A percentile compares a stretch with the other conserved stretches of the same genome.
These are phyloP conservation scores for Aquilaria yunnanensis DNA, from an alignment of 345 rosid genomes.

Conservation along the genomic window DNA sequence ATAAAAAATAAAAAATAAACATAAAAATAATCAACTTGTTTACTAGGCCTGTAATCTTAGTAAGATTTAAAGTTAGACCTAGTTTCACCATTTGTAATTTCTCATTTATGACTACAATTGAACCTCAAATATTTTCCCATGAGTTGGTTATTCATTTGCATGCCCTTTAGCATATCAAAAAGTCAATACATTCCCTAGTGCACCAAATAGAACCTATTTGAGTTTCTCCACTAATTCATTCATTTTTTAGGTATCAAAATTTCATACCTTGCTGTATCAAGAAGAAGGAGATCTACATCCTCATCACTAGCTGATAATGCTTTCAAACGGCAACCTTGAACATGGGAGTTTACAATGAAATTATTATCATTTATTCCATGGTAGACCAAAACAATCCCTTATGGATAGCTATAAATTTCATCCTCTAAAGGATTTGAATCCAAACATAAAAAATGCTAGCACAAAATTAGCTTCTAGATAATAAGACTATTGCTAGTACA, in stretches of 20 bases:
- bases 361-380: slow-evolving; percentile 62
- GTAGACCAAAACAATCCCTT: slow-evolving; percentile 91
- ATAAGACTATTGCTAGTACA: neutral
- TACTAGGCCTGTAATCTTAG: too few species aligned
- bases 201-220: too few species aligned
- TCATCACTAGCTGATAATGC: slow-evolving; percentile 81
- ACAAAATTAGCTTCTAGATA: neutral
- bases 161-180: too few species aligned
- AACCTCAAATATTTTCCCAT: too few species aligned
- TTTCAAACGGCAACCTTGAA: slow-evolving; percentile 84
- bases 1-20: neutral
- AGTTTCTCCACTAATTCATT: neutral
- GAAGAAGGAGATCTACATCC: slow-evolving; percentile 98
- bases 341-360: slow-evolving; percentile 79
- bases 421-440: slow-evolving; percentile 64
- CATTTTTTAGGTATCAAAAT: neutral
- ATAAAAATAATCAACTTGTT: too few species aligned
- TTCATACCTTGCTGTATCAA: slow-evolving; percentile 91
- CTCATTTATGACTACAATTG: too few species aligned
- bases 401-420: slow-evolving; percentile 55
- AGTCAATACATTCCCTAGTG: too few species aligned
- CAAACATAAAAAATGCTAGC: slow-evolving; percentile 3
- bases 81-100: neutral
- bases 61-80: neutral
- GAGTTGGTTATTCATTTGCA: too few species aligned